Base-by-base conservation (phyloP, 352 stramenopile species). In the Phytophthora sp. region DNA sequence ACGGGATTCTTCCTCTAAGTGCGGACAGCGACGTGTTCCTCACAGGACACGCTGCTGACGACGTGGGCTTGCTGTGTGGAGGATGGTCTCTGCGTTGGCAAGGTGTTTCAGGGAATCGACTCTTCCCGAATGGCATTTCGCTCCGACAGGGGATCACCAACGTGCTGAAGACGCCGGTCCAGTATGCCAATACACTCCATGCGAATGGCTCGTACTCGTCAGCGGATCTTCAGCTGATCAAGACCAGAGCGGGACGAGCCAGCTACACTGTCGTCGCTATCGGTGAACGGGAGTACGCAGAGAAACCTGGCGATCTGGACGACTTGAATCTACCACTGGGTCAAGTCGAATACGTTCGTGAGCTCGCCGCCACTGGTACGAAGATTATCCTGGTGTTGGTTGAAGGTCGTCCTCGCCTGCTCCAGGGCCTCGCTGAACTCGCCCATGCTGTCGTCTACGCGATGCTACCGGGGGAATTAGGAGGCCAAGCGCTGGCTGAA, bases 31-130 rank as follows among this genome's bases (percentile, higher is more conserved):
- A 63, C 2, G 61, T 95, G 0, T 89, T 95, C 46, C 53, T 95
- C 21, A 95, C 88, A 4, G 86, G 88, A 0, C 85, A 84, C 6
- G 68, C 83, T 7, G 76, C 79, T 2, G 75, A 96, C 55, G 76
- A 91, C 36, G 81, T 94, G 12, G 88, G 88, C 1, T 65, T 87
- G 16, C 59, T 91, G 7, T 94, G 86, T 27, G 86, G 88, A 27
- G 88, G 88, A 2, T 97, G 91, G 91, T 87, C 88, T 2, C 73
- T 94, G 42, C 77, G 89, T 31, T 98, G 91, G 91, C 90, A 97
- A 74, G 91, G 89, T 3, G 76, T 86, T 15, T 84, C 84, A 5
- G 82, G 84, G 0, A 91, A 90, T 50, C 66, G 35, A 4, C 64
- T 89, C 62, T 81, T 85, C 61, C 84, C 79, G 2, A 83, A 93